A percentile compares a stretch with the other conserved stretches of the same genome.
phyloP scores from a whole-genome alignment of 2,329 filamentous ascomycete genomes.

The Cladosporium sphaerospermum region DNA sequence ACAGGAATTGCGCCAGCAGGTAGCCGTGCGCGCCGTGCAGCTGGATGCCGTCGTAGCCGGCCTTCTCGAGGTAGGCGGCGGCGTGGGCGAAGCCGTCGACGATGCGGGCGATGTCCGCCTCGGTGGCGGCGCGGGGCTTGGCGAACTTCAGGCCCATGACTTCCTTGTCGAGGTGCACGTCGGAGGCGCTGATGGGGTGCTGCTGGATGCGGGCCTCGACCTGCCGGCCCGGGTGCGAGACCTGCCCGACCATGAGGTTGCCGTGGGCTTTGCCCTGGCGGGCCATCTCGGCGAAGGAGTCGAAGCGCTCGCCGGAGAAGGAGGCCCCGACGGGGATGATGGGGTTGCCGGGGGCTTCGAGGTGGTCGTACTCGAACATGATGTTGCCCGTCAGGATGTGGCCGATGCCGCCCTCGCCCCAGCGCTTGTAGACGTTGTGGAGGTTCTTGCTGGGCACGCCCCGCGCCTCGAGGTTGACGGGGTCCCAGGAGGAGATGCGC shows the following conservation, averaged over 20 bases:
- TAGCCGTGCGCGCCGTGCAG: constrained; percentile 43
- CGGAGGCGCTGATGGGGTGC: constrained; percentile 47
- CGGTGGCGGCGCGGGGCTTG: constrained; percentile 48
- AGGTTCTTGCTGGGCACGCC: constrained; percentile 49
- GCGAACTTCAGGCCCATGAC: constrained; percentile 46
- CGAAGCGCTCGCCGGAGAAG: constrained; percentile 53
- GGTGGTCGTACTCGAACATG: constrained; percentile 56
- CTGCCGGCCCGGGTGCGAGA: constrained; percentile 59
- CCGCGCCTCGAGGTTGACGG: constrained; percentile 46
- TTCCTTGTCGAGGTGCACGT: constrained; percentile 40
- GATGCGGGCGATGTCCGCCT: constrained; percentile 51
- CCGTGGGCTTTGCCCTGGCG: constrained; percentile 51
- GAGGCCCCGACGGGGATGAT: constrained; percentile 52
- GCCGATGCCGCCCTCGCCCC: constrained; percentile 54
- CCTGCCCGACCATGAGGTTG: constrained; percentile 53
- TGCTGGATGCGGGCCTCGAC: constrained; percentile 40
- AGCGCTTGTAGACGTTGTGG: constrained; percentile 54
- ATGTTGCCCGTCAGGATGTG: constrained; percentile 58
- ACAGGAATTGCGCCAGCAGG: constrained; percentile 42
- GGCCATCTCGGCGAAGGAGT: constrained; percentile 53
- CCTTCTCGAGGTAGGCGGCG: constrained; percentile 56
- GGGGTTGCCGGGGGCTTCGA: constrained; percentile 51
- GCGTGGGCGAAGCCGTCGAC: constrained; percentile 57
- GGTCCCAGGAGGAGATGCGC: constrained; percentile 54
- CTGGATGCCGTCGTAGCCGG: constrained; percentile 51